phyloP scores from a whole-genome alignment of 2,329 filamentous ascomycete genomes.

The Fusarium chaquense region DNA sequence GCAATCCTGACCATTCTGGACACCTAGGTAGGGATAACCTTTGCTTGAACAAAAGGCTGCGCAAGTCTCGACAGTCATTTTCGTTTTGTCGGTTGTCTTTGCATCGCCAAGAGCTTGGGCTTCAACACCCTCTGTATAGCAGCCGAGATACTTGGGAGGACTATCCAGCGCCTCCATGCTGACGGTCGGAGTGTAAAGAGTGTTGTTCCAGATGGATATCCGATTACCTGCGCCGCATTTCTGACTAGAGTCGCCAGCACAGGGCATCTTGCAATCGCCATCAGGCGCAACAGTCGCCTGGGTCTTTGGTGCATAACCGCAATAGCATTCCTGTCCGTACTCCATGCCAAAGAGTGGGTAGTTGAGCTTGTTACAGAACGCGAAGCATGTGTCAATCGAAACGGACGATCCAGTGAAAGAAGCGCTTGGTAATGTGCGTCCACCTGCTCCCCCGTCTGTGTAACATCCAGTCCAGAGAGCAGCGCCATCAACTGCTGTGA shows the following conservation, averaged over 20 bases:
- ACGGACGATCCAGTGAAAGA: slow-evolving; percentile 36
- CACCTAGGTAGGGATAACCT: slow-evolving; percentile 28
- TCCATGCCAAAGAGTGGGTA: slow-evolving; percentile 44
- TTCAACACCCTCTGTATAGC: slow-evolving; percentile 36
- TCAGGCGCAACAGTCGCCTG: slow-evolving; percentile 32
- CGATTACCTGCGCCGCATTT: slow-evolving; percentile 39
- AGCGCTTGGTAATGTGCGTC: slow-evolving; percentile 35
- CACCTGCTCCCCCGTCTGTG: slow-evolving; percentile 41
- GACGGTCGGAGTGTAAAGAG: slow-evolving; percentile 11
- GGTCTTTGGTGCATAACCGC: slow-evolving; percentile 31
- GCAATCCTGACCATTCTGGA: slow-evolving; percentile 37
- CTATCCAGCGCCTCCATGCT: neutral
- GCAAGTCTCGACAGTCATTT: slow-evolving; percentile 36
- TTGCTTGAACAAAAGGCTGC: slow-evolving; percentile 34
- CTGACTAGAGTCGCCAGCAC: slow-evolving; percentile 32
- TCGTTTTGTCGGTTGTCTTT: slow-evolving; percentile 20
- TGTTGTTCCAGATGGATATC: slow-evolving; percentile 43
- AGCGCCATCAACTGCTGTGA: slow-evolving; percentile 31
- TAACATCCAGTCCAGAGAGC: slow-evolving; percentile 38
- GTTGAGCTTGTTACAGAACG: slow-evolving; percentile 41
- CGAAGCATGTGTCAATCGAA: slow-evolving; percentile 38
- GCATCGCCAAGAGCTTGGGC: slow-evolving; percentile 18
- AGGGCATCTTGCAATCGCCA: slow-evolving; percentile 39
- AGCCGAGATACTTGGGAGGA: slow-evolving; percentile 22
- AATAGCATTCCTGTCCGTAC: slow-evolving; percentile 41